A percentile compares a stretch with the other conserved stretches of the same genome.
Conservation (phyloP, 2,329 filamentous ascomycete species). For the Paecilomyces formosus region DNA sequence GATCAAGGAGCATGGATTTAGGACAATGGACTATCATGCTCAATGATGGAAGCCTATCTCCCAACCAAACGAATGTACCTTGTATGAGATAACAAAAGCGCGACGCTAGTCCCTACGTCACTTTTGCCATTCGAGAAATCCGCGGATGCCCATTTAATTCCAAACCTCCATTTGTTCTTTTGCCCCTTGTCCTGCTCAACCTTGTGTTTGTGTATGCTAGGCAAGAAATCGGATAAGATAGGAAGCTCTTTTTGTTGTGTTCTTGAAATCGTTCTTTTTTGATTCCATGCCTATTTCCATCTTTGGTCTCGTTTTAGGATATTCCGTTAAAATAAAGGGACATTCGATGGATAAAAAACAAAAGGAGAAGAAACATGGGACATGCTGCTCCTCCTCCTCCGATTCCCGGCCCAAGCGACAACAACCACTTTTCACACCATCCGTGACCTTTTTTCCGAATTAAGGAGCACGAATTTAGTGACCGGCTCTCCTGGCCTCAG, state of each 20-base stretch:
- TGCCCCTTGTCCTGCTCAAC: neutral
- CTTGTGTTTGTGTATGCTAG: neutral
- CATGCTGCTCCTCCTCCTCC: neutral
- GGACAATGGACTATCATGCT: neutral
- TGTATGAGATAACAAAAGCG: neutral
- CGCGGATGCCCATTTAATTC: neutral
- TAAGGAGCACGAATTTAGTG: slow-evolving; percentile 47
- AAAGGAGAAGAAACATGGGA: neutral
- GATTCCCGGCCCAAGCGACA: neutral
- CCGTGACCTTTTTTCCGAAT: slow-evolving; percentile 8
- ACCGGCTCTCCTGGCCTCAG: slow-evolving; percentile 77
- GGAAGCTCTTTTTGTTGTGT: neutral
- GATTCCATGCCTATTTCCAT: slow-evolving; percentile 12
- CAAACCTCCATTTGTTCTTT: neutral
- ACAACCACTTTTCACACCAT: neutral
- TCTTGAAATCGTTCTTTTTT: slow-evolving; percentile 11
- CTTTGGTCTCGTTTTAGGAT: neutral
- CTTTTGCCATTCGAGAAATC: neutral
- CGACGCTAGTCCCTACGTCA: neutral
- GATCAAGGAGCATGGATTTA: neutral
- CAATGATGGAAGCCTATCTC: neutral
- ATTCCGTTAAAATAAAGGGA: slow-evolving; percentile 1
- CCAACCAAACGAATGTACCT: neutral
- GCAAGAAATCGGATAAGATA: neutral
- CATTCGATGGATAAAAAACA: slow-evolving; percentile 1